These are phyloP conservation scores for Talaromyces sp. DNA, from an alignment of 2,329 filamentous ascomycete species.

Conservation along the genomic window DNA sequence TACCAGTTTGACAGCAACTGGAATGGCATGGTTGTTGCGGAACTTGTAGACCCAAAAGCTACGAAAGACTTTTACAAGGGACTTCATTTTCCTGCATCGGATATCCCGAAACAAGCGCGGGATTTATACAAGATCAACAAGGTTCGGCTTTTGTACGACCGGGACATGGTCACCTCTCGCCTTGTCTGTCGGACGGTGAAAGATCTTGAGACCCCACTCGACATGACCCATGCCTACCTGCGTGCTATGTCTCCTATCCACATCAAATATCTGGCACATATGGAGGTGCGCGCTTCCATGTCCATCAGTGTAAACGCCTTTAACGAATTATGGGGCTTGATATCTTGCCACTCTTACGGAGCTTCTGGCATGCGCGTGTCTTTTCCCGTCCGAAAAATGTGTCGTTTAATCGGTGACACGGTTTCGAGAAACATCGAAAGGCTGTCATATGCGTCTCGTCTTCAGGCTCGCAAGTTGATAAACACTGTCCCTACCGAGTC, in stretches of 20 bases:
- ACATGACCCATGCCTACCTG: constrained; percentile 78
- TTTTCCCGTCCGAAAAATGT: constrained; percentile 90
- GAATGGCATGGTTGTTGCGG: constrained; percentile 82
- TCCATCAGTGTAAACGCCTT: constrained; percentile 89
- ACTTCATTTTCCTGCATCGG: constrained; percentile 79
- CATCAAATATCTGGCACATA: constrained; percentile 78
- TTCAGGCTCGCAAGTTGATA: constrained; percentile 82
- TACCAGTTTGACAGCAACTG: constrained; percentile 81
- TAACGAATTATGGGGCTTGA: constrained; percentile 77
- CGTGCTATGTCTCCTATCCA: constrained; percentile 89
- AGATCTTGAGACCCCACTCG: constrained; percentile 68
- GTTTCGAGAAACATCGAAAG: constrained; percentile 83
- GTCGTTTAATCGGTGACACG: constrained; percentile 76
- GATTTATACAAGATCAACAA: constrained; percentile 90
- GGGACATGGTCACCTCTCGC: constrained; percentile 71
- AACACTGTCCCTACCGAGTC: constrained; percentile 74
- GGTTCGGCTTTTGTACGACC: constrained; percentile 79
- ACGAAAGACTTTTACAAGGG: constrained; percentile 83
- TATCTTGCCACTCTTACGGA: constrained; percentile 80
- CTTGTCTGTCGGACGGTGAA: constrained; percentile 72
- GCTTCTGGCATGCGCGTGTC: constrained; percentile 77
- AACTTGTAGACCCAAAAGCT: constrained; percentile 72
- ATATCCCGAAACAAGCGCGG: constrained; percentile 77
- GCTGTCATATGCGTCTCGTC: constrained; percentile 74
- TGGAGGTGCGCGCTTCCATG: constrained; percentile 92